Conservation (phyloP, 768 basidiomycete genomes). For the Termitomyces eurrhizus region DNA sequence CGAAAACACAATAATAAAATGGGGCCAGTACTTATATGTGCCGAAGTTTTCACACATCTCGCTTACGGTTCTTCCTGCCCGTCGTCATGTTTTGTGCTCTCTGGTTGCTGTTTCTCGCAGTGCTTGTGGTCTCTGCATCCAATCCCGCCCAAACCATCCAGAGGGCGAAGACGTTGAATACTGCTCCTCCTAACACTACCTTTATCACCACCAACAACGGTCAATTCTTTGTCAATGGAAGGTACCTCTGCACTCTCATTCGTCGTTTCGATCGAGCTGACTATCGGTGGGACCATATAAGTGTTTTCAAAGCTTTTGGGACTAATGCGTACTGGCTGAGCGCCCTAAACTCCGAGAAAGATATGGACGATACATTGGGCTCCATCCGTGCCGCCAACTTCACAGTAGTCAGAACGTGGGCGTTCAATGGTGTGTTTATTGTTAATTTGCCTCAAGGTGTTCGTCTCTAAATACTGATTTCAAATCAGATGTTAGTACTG, state of each 20-base stretch:
- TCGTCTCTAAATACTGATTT: neutral
- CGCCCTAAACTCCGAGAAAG: constrained; percentile 45
- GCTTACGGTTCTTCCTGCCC: constrained; percentile 15
- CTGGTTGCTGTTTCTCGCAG: constrained; percentile 26
- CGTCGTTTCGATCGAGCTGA: constrained; percentile 3
- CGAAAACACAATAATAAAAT: constrained; percentile 16
- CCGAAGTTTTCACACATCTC: constrained; percentile 7
- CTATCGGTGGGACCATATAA: constrained; percentile 8
- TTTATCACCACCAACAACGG: constrained; percentile 37
- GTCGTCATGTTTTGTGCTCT: constrained; percentile 30
- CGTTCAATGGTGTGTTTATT: constrained; percentile 54
- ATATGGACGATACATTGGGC: constrained; percentile 54
- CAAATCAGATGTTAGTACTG: constrained; percentile 42
- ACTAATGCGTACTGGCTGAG: constrained; percentile 70
- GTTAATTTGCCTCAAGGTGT: neutral
- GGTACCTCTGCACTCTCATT: constrained; percentile 24
- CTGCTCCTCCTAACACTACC: constrained; percentile 20
- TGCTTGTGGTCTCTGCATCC: constrained; percentile 30
- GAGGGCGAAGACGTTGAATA: constrained; percentile 21
- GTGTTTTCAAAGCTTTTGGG: constrained; percentile 30
- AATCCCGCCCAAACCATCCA: constrained; percentile 27
- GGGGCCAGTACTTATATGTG: constrained; percentile 9
- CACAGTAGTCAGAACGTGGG: constrained; percentile 65
- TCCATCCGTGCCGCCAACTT: constrained; percentile 55
- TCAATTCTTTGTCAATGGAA: constrained; percentile 31